A percentile compares a stretch with the other conserved stretches of the same genome.
Evolutionary conservation across 768 basidiomycete genomes (phyloP).

Genomic region (Boletales sp.): DNA sequence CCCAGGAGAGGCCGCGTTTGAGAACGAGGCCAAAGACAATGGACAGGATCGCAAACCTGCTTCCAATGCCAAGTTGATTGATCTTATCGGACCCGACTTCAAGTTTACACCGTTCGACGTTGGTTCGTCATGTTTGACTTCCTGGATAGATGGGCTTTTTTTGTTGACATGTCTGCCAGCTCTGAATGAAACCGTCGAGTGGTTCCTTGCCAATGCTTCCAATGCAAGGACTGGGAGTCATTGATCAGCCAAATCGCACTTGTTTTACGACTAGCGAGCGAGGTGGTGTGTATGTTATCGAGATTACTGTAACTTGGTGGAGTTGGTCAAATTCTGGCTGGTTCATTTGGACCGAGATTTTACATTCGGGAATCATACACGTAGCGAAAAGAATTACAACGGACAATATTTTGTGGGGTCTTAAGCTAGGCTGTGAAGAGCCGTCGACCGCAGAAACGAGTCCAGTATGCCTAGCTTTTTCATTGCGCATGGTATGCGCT

Average conservation of each 20-base stretch:
- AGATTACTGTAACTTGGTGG: too few species aligned
- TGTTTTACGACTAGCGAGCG: too few species aligned
- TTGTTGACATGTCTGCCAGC: constrained; percentile 41
- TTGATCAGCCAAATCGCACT: constrained; percentile 1
- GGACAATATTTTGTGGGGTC: neutral
- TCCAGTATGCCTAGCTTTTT: neutral
- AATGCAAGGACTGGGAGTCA: constrained; percentile 56
- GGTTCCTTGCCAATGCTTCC: constrained; percentile 84
- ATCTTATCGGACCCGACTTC: constrained; percentile 68
- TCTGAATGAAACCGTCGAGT: constrained; percentile 71
- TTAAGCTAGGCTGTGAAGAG: constrained; percentile 1
- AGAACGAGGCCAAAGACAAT: constrained; percentile 63
- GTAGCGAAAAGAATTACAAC: neutral
- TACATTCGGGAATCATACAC: neutral
- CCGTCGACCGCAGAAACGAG: neutral
- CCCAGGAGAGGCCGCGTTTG: constrained; percentile 74
- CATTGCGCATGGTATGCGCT: neutral
- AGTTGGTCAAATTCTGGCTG: too few species aligned
- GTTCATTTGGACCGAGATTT: too few species aligned
- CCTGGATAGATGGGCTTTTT: neutral
- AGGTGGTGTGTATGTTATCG: too few species aligned
- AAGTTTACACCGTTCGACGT: constrained; percentile 88
- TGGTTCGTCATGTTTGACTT: constrained; percentile 43
- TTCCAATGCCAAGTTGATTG: constrained; percentile 82
- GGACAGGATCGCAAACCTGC: constrained; percentile 97